Evolutionary conservation across 202 grass and related monocot genomes (phyloP).

Genomic region (Carex sylvatica): DNA sequence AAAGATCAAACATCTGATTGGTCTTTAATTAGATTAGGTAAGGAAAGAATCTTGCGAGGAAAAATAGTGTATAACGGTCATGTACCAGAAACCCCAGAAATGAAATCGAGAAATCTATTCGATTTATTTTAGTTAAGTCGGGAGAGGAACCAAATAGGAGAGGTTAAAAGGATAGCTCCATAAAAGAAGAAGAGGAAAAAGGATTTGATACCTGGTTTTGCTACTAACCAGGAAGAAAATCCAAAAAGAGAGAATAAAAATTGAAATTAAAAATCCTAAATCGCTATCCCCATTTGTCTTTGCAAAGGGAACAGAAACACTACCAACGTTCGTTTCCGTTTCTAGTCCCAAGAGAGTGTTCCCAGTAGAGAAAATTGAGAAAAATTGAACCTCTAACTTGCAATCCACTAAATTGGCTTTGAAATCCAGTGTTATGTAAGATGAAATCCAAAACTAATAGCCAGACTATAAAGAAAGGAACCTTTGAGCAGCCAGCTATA

Average conservation of each 20-base stretch:
- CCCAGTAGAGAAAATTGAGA: background rate
- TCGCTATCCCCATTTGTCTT: background rate
- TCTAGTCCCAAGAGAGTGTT: slow-evolving; percentile 9
- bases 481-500: slow-evolving; percentile 4
- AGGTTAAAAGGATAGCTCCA: slow-evolving; percentile 22
- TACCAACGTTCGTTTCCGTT: background rate
- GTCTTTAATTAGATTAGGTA: slow-evolving; percentile 22
- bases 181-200: background rate
- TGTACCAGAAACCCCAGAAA: slow-evolving; percentile 1
- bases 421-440: background rate
- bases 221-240: slow-evolving; percentile 31
- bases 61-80: slow-evolving; percentile 15
- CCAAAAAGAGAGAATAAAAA: slow-evolving; percentile 8
- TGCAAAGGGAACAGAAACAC: background rate
- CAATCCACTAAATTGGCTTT: background rate
- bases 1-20: background rate
- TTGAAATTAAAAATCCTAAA: slow-evolving; percentile 20
- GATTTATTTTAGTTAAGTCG: slow-evolving; percentile 11
- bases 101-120: slow-evolving; percentile 4
- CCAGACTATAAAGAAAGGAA: slow-evolving; percentile 7
- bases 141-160: slow-evolving; percentile 22
- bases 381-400: background rate
- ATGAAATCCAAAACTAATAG: background rate
- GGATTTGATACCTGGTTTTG: slow-evolving; percentile 8
- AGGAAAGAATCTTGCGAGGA: background rate